Conservation (phyloP, 768 basidiomycete species). For the Lentinula sp. region DNA sequence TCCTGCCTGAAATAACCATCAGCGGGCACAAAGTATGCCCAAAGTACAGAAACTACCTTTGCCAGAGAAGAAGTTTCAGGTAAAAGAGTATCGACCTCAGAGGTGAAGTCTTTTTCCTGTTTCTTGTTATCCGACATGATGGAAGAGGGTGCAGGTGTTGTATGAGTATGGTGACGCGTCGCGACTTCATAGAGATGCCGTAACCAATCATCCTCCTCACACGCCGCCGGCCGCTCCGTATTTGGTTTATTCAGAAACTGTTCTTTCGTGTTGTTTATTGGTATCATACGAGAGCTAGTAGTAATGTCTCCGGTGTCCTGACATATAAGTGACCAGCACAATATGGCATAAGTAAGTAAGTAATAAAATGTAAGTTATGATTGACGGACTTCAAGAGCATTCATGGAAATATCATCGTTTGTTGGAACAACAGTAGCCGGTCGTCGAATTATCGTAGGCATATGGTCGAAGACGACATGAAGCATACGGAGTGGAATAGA, state of each 20-base stretch:
- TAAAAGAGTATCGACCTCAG: constrained; percentile 73
- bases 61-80: constrained; percentile 62
- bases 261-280: background rate
- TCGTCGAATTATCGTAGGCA: constrained; percentile 5
- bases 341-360: constrained; percentile 29
- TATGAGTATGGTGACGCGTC: constrained; percentile 50
- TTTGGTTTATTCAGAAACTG: background rate
- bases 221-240: constrained; percentile 2
- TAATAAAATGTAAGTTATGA: constrained; percentile 30
- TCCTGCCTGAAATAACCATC: constrained; percentile 48
- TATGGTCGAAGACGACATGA: constrained; percentile 12
- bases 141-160: constrained; percentile 19
- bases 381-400: constrained; percentile 41
- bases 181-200: constrained; percentile 26
- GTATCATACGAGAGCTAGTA: background rate
- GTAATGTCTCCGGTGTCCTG: constrained; percentile 1
- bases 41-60: constrained; percentile 45
- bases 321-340: constrained; percentile 5
- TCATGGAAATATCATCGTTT: constrained; percentile 29
- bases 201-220: constrained; percentile 39
- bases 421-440: background rate
- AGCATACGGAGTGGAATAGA: constrained; percentile 39
- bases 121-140: constrained; percentile 78
- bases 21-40: constrained; percentile 8
- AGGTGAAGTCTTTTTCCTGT: constrained; percentile 82